These are phyloP conservation scores for Camellia lanceoleosa DNA, from an alignment of 148 eudicot species.

Conservation along the genomic window DNA sequence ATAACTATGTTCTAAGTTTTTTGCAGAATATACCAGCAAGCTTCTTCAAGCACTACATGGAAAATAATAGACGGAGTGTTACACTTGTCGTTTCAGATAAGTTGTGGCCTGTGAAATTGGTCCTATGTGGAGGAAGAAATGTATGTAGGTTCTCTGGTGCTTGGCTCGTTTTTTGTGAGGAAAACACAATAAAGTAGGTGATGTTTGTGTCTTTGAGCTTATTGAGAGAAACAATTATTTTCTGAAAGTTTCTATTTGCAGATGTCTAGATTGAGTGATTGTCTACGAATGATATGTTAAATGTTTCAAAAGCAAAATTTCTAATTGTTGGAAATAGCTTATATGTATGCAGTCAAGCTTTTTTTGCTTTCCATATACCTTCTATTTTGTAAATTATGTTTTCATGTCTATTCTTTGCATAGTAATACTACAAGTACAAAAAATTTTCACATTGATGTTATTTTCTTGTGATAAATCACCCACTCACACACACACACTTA, in stretches of 20 bases:
- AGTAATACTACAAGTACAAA: too few relatives aligned
- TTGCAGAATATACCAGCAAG: slow-evolving; percentile 18
- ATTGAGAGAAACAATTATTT: not conserved
- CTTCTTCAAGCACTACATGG: slow-evolving; percentile 11
- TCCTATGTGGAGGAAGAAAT: too few relatives aligned
- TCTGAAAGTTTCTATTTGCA: slow-evolving; percentile 12
- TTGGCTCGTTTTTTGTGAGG: not conserved
- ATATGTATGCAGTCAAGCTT: too few relatives aligned
- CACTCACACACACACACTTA: too few relatives aligned
- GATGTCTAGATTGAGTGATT: slow-evolving; percentile 5
- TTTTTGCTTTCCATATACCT: too few relatives aligned
- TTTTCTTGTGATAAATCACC: too few relatives aligned
- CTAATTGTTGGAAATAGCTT: too few relatives aligned
- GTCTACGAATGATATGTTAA: not conserved
- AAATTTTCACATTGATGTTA: too few relatives aligned
- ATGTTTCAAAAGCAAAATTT: too few relatives aligned
- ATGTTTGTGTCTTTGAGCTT: slow-evolving; percentile 18
- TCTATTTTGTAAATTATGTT: too few relatives aligned
- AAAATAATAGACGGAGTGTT: not conserved
- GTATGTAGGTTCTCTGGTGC: not conserved
- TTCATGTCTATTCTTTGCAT: too few relatives aligned
- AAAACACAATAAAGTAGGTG: slow-evolving; percentile 9
- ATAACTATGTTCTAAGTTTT: not conserved
- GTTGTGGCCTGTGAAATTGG: slow-evolving; percentile 10
- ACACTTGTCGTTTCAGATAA: not conserved